These are phyloP conservation scores for Spathaspora jeffriesii DNA, from an alignment of 1,139 yeast species.

Conservation along the genomic window DNA sequence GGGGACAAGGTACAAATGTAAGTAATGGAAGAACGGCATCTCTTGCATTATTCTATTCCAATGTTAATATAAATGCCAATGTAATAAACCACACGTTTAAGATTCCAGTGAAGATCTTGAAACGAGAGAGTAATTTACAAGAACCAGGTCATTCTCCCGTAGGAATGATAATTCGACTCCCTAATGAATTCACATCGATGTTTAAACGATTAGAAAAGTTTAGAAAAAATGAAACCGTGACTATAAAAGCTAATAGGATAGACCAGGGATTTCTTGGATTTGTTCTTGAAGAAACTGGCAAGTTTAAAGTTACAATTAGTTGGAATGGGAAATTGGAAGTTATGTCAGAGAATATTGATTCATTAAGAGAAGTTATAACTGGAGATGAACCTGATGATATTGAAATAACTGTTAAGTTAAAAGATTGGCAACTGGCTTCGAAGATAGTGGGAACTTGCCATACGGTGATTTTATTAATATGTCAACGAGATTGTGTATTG, in stretches of 20 bases:
- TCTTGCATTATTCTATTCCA: slow-evolving; percentile 51
- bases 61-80: slow-evolving; percentile 29
- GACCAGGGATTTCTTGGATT: slow-evolving; percentile 46
- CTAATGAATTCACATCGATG: slow-evolving; percentile 45
- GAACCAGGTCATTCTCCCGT: slow-evolving; percentile 53
- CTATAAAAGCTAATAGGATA: slow-evolving; percentile 33
- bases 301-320: slow-evolving; percentile 50
- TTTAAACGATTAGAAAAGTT: slow-evolving; percentile 61
- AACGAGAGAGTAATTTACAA: slow-evolving; percentile 34
- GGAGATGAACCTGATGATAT: slow-evolving; percentile 13
- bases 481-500: slow-evolving; percentile 50
- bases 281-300: slow-evolving; percentile 54
- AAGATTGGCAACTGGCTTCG: slow-evolving; percentile 61
- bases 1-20: slow-evolving; percentile 23
- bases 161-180: slow-evolving; percentile 52
- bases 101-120: slow-evolving; percentile 56
- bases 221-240: slow-evolving; percentile 37
- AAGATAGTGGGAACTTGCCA: slow-evolving; percentile 54
- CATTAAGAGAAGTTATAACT: slow-evolving; percentile 18
- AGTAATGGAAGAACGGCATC: slow-evolving; percentile 46
- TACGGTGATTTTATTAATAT: slow-evolving; percentile 50
- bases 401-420: slow-evolving; percentile 44
- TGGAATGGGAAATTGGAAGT: slow-evolving; percentile 55
- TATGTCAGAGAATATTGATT: no score
- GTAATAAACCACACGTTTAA: slow-evolving; percentile 58